A percentile compares a stretch with the other conserved stretches of the same genome.
Conservation (phyloP, 169 alveolate genomes). For the Theileria annulata region DNA sequence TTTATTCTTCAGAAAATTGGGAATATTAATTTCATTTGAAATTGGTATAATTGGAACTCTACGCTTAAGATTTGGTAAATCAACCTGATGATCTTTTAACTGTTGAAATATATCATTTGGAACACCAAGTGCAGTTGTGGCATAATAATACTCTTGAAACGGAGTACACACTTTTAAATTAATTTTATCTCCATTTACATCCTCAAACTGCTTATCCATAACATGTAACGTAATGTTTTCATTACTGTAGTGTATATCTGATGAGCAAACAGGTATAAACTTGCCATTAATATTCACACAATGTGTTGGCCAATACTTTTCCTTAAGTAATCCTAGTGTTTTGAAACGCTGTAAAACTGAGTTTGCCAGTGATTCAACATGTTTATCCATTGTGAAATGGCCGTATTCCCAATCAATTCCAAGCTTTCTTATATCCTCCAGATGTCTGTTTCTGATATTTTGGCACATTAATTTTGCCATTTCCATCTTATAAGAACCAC, state of each 20-base stretch:
- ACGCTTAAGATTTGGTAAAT: conserved; percentile 9
- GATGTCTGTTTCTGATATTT: conserved; percentile 7
- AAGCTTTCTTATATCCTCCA: conserved; percentile 15
- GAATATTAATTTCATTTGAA: too few relatives aligned
- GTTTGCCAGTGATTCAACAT: conserved; percentile 25
- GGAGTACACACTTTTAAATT: conserved; percentile 4
- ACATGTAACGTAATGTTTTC: not conserved
- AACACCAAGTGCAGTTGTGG: conserved; percentile 49
- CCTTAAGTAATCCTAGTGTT: conserved; percentile 9
- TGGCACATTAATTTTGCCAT: conserved; percentile 20
- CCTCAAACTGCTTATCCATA: not conserved
- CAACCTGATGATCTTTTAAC: conserved; percentile 12
- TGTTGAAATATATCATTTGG: conserved; percentile 5
- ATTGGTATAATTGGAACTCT: conserved; percentile 30
- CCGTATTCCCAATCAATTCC: conserved; percentile 50
- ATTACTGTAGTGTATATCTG: conserved; percentile 15
- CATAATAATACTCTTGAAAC: conserved; percentile 27
- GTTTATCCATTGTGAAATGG: conserved; percentile 33
- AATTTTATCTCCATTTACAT: not conserved
- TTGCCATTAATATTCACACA: not conserved
- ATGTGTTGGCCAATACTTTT: conserved; percentile 35
- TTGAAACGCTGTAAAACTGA: conserved; percentile 27
- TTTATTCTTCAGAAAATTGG: not conserved
- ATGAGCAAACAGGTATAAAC: conserved; percentile 15
- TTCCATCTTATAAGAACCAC: conserved; percentile 9